Percentiles rank a stretch among this genome's conserved stretches.
phyloP scores from a whole-genome alignment of 2,329 filamentous ascomycete genomes.

The Fulvia fulva region DNA sequence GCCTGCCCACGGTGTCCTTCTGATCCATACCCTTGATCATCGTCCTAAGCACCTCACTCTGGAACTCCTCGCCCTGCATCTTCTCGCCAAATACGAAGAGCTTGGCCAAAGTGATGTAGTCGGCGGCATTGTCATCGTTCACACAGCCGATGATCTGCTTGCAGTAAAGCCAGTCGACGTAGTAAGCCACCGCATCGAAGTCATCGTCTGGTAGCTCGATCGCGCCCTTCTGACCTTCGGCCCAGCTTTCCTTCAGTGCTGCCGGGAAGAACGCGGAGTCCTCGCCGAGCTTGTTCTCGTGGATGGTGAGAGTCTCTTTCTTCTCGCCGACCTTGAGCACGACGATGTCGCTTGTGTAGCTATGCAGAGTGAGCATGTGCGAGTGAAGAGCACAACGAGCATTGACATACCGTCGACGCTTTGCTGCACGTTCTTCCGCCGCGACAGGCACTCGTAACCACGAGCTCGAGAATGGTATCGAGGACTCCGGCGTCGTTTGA shows the following conservation, averaged over 20 bases:
- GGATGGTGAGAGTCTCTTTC: neutral
- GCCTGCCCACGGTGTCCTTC: too few relatives aligned
- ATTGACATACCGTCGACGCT: neutral
- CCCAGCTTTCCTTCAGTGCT: slow-evolving; percentile 7
- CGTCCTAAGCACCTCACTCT: neutral
- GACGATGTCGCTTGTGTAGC: slow-evolving; percentile 2
- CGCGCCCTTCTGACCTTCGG: neutral
- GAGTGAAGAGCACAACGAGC: neutral
- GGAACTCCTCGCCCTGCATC: neutral
- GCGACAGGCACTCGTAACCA: neutral
- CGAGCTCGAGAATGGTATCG: too few relatives aligned
- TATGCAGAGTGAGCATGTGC: neutral
- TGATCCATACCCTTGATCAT: neutral
- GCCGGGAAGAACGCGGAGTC: slow-evolving; percentile 9
- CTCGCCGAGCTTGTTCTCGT: slow-evolving; percentile 2
- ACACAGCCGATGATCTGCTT: neutral
- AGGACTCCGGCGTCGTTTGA: too few relatives aligned
- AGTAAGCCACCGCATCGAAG: neutral
- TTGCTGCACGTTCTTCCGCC: neutral
- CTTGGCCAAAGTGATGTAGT: neutral
- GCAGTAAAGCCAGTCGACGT: slow-evolving; percentile 11
- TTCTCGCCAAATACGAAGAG: slow-evolving; percentile 5
- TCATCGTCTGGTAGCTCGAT: slow-evolving; percentile 6
- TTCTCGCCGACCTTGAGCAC: neutral
- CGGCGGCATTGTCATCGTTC: neutral